Evolutionary conservation across 345 rosid genomes (phyloP).

Genomic region (Populus tremula): DNA sequence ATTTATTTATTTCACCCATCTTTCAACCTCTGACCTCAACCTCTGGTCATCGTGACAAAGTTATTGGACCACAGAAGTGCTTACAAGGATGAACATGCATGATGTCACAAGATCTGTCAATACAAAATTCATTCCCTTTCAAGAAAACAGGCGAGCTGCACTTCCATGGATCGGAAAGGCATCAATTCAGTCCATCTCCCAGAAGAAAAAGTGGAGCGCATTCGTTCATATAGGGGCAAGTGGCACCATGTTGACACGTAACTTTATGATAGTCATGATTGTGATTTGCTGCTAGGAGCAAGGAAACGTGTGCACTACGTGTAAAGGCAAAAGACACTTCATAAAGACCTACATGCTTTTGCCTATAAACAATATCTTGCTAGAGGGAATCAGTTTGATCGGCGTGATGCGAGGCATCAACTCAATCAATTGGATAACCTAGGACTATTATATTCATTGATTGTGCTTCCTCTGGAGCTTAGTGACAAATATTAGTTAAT

Average conservation of each 20-base stretch:
- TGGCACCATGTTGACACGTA: neutral
- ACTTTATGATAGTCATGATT: neutral
- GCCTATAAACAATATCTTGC: neutral
- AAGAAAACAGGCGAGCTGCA: neutral
- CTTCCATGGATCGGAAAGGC: neutral
- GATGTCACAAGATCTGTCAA: neutral
- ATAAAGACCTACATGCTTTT: slow-evolving; percentile 12
- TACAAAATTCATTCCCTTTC: neutral
- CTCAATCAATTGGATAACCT: slow-evolving; percentile 4
- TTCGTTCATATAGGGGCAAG: neutral
- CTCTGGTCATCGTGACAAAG: neutral
- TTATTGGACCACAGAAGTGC: neutral
- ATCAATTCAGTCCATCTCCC: slow-evolving; percentile 2
- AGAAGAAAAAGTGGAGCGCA: neutral
- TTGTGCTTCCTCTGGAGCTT: neutral
- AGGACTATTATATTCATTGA: neutral
- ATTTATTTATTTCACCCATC: neutral
- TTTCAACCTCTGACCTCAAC: neutral
- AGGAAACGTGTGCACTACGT: slow-evolving; percentile 13
- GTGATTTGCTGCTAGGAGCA: neutral
- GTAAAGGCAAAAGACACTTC: slow-evolving; percentile 18
- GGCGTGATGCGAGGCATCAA: slow-evolving; percentile 14
- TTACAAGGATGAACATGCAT: neutral
- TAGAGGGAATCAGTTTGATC: slow-evolving; percentile 10
- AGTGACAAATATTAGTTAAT: neutral